Percentiles rank a stretch among this genome's conserved stretches.
phyloP scores from a whole-genome alignment of 257 asterid species.

The Fraxinus excelsior region DNA sequence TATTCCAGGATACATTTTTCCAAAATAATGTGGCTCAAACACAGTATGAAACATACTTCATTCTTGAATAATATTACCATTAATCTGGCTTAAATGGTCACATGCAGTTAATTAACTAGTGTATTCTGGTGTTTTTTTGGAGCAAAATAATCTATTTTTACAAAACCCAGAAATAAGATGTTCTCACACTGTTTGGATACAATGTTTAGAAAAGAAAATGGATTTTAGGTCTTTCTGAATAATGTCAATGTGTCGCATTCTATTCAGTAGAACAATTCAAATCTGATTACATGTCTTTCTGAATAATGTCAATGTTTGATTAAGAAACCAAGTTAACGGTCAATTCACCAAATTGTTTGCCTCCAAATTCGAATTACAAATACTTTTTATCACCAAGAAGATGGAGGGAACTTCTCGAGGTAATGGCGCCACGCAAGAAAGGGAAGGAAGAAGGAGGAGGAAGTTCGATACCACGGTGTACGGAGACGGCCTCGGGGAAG shows the following conservation, averaged over 20 bases:
- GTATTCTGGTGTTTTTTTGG: background rate
- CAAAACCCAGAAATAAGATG: background rate
- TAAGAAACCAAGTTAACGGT: no score
- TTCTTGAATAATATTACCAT: background rate
- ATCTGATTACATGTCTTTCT: background rate
- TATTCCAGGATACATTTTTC: no score
- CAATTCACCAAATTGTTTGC: no score
- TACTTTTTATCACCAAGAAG: no score
- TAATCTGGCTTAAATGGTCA: background rate
- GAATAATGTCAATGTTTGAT: no score
- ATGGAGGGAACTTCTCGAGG: no score
- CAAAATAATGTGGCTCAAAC: no score
- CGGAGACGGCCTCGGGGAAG: conserved; percentile 19
- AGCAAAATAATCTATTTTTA: background rate
- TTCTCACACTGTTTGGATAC: background rate
- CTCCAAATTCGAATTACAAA: no score
- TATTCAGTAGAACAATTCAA: background rate
- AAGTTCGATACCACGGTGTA: no score
- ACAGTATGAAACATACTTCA: no score
- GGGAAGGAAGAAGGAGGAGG: no score
- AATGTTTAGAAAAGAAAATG: background rate
- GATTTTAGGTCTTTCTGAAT: background rate
- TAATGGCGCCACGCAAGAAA: no score
- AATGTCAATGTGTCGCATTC: background rate
- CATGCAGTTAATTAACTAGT: background rate